Evolutionary conservation across 2,329 filamentous ascomycete genomes (phyloP), one percentile per base, ranked within the genome.

Genomic region (Aspergillus clavatus): DNA sequence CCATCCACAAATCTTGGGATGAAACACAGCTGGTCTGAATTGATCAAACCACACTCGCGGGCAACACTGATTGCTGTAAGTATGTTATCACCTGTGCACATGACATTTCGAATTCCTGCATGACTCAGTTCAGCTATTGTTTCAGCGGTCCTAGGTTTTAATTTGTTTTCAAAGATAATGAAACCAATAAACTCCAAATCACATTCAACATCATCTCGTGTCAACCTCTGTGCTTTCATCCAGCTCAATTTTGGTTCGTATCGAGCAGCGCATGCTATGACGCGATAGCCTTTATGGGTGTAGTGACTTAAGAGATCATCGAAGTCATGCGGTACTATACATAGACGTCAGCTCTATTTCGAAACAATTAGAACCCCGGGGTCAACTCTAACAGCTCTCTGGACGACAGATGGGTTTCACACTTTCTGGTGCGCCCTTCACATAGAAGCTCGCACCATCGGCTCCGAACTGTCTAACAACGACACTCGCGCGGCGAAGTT

Each of bases 11-110:
- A 96, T 58, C 87, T 87, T 12, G 93, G 90, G 5, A 97, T 84
- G 63, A 96, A 98, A 68, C 93, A 97, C 56, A 94, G 89, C 0
- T 88, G 85, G 22, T 81, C 83, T 51, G 78, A 81, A 58, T 90
- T 82, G 54, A 97, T 83, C 45, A 98, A 74, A 33, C 84, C 80
- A 65, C 90, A 96, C 61, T 97, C 90, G 57, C 90, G 80, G 3
- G 89, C 91, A 43, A 98, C 93, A 58, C 90, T 96, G 61, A 98
- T 90, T 18, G 93, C 93, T 7, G 93, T 98, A 43, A 97, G 72
- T 51, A 97, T 97, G 57, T 98, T 98, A 73, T 98, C 93, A 23
- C 93, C 93, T 0, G 93, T 98, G 51, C 94, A 94, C 93, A 98
- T 98, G 41, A 95, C 83, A 22, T 86, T 85, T 27, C 88, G 82